Conservation (phyloP, 306 rosid genomes). For the Quercus aquifolioides region DNA sequence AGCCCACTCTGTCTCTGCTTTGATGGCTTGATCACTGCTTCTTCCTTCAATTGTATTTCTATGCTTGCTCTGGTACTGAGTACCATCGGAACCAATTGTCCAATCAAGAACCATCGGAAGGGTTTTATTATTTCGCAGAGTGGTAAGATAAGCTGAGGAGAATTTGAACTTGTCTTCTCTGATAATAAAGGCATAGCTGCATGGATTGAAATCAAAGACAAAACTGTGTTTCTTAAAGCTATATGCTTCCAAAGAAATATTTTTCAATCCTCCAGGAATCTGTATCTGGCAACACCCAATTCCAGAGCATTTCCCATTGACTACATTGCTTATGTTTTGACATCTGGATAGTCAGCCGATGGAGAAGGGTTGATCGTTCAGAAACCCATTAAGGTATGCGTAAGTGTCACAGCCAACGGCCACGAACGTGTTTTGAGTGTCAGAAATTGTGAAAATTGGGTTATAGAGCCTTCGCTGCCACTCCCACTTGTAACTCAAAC, state of each 20-base stretch:
- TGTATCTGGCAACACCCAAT: slow-evolving; percentile 17
- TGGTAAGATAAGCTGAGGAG: not conserved
- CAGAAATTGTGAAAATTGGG: not conserved
- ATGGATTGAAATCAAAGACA: slow-evolving; percentile 8
- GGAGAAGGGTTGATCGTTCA: not conserved
- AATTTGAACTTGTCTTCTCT: not conserved
- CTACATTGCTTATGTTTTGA: not conserved
- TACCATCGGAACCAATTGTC: slow-evolving; percentile 2
- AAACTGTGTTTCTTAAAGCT: not conserved
- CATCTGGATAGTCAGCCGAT: slow-evolving; percentile 18
- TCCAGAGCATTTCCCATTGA: not conserved
- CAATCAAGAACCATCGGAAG: slow-evolving; percentile 6
- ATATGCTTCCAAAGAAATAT: not conserved
- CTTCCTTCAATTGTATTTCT: no score
- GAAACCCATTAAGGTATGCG: not conserved
- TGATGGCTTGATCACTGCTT: no score
- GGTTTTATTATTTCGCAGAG: not conserved
- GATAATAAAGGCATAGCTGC: slow-evolving; percentile 19
- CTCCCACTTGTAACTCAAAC: accelerated
- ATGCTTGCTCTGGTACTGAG: no score
- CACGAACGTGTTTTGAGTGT: slow-evolving; percentile 22
- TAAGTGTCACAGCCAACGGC: slow-evolving; percentile 30
- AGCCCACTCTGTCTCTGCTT: no score
- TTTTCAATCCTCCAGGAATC: not conserved
- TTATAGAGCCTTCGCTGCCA: accelerated